phyloP scores from a whole-genome alignment of 352 stramenopile genomes.

The Globisporangium irregulare region DNA sequence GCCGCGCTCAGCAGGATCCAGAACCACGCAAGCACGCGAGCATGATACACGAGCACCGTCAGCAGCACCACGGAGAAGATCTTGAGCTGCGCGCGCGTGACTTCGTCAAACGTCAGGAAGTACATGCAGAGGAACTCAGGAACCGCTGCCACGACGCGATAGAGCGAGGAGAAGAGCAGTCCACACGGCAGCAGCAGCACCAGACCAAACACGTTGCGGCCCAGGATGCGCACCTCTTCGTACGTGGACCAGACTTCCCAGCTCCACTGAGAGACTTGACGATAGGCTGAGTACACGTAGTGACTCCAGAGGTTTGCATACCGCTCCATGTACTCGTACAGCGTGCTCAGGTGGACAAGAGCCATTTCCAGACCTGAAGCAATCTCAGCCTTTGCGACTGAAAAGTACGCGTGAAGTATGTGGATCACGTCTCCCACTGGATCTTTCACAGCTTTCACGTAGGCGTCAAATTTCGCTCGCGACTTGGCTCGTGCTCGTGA shows the following conservation, averaged over 20 bases:
- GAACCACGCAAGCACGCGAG: conserved; percentile 38
- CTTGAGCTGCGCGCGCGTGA: conserved; percentile 44
- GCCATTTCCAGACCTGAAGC: background rate
- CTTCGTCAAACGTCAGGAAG: conserved; percentile 33
- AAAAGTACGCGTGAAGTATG: background rate
- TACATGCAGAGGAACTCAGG: conserved; percentile 26
- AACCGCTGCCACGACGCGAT: conserved; percentile 23
- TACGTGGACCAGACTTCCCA: conserved; percentile 26
- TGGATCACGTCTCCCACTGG: background rate
- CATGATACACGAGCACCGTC: conserved; percentile 26
- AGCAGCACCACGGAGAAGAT: conserved; percentile 25
- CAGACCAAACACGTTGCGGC: conserved; percentile 24
- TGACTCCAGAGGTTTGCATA: background rate
- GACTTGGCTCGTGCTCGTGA: background rate
- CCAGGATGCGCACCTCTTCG: conserved; percentile 33
- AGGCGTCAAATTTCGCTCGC: background rate
- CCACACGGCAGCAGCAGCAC: conserved; percentile 21
- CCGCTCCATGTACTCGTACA: background rate
- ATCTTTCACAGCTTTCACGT: background rate
- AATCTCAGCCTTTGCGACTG: background rate
- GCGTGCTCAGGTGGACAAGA: background rate
- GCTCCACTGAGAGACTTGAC: conserved; percentile 8
- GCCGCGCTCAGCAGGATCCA: conserved; percentile 27
- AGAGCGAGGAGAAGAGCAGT: conserved; percentile 29
- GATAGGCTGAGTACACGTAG: background rate